Evolutionary conservation across 2,329 filamentous ascomycete species (phyloP), one percentile per base, ranked within the genome.

Genomic region (Penicillium sp.): DNA sequence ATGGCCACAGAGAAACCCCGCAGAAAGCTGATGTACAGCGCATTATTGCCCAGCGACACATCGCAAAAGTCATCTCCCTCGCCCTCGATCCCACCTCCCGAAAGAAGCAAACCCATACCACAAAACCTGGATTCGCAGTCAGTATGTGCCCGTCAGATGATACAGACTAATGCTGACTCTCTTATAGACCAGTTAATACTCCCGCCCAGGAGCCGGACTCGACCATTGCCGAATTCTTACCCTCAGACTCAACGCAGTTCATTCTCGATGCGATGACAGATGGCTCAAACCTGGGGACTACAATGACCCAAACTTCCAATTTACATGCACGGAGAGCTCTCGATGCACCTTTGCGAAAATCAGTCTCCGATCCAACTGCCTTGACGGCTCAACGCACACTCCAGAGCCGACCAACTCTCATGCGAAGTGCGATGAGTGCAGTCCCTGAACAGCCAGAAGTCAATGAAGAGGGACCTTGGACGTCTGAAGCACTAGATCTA

Each of bases 11-110:
- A 63, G 30, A 73, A 71, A 44, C 72, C 73, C 7, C 70, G 74
- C 13, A 70, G 62, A n/a, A 76, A 76, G 50, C 50, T 77, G 27
- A 72, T 76, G 67, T 76, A 75, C 53, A 65, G 63, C 46, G 71
- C 69, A 20, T 55, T 74, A 28, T 53, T 74, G 20, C 68, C 69
- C 9, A 33, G 50, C 8, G 52, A 58, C 24, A 18, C 50, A 40
- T 49, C 57, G 27, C 54, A 61, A 24, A 57, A 51, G 14, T 43
- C 55, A 35, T 43, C 53, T 9, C 22, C 40, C 16, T 50, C 40
- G 38, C 39, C 47, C 14, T 44, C 57, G 16, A 46, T 36, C 14
- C 45, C 54, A 22, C 48, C 49, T 5, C 31, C 49, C 18, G 48
- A 39, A 25, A 46, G 25, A 51, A 51, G 40, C 30, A 20, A 38